These are phyloP conservation scores for Acrodontium crateriforme DNA, from an alignment of 2,329 filamentous ascomycete species.

Conservation along the genomic window DNA sequence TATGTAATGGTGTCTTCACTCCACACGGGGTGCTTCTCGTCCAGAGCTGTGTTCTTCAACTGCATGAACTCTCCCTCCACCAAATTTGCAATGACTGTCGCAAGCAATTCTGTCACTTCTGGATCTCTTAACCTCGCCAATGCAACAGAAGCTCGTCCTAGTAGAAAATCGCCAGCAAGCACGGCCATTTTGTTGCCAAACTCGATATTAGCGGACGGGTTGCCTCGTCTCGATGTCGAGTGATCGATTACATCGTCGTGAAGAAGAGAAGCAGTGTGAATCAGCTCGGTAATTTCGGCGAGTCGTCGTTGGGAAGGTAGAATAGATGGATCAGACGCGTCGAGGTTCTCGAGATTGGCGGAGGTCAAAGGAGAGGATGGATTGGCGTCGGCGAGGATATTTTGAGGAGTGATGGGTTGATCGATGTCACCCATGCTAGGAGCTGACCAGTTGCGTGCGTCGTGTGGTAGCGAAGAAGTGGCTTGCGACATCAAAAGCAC, in stretches of 20 bases:
- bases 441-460: slow-evolving; percentile 28
- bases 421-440: slow-evolving; percentile 43
- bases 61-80: slow-evolving; percentile 99
- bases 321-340: slow-evolving; percentile 47
- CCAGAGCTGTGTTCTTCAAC: slow-evolving; percentile 83
- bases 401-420: slow-evolving; percentile 44
- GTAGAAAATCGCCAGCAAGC: slow-evolving; percentile 86
- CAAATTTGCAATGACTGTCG: slow-evolving; percentile 92
- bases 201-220: slow-evolving; percentile 78
- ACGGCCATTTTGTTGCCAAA: slow-evolving; percentile 99
- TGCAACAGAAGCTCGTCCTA: slow-evolving; percentile 85
- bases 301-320: slow-evolving; percentile 85
- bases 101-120: slow-evolving; percentile 86
- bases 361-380: slow-evolving; percentile 49
- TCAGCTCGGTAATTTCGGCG: slow-evolving; percentile 93
- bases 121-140: slow-evolving; percentile 80
- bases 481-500: slow-evolving; percentile 94
- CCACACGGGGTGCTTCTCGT: slow-evolving; percentile 73
- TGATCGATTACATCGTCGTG: slow-evolving; percentile 98
- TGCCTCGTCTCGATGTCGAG: slow-evolving; percentile 68
- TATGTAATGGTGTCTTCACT: slow-evolving; percentile 82
- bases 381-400: slow-evolving; percentile 67
- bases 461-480: slow-evolving; percentile 64
- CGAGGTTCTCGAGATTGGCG: slow-evolving; percentile 31
- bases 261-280: slow-evolving; percentile 89